Percentiles rank a stretch among this genome's conserved stretches.
Evolutionary conservation across 2,329 filamentous ascomycete species (phyloP).

Genomic region (Nemania bipapillata): DNA sequence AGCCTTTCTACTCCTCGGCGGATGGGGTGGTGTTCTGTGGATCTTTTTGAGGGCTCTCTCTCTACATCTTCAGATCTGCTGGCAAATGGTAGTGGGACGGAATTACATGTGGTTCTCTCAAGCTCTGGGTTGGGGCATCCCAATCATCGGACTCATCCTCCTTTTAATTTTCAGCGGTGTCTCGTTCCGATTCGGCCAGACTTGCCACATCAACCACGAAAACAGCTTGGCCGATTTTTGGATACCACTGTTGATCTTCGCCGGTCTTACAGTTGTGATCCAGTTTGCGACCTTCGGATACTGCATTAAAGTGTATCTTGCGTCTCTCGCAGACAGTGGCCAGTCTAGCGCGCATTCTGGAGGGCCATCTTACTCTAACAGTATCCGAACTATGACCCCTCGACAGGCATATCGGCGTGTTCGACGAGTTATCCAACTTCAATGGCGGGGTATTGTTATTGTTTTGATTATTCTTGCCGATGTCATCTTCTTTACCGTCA

Average conservation of each 20-base stretch:
- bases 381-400: constrained; percentile 79
- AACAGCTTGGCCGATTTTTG: constrained; percentile 87
- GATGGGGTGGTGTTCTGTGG: constrained; percentile 87
- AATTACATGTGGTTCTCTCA: constrained; percentile 91
- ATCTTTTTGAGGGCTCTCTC: constrained; percentile 89
- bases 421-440: constrained; percentile 84
- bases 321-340: constrained; percentile 78
- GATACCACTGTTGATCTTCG: constrained; percentile 80
- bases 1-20: constrained; percentile 84
- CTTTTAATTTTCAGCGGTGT: constrained; percentile 88
- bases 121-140: constrained; percentile 83
- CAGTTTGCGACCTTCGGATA: constrained; percentile 80
- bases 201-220: constrained; percentile 93
- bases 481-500: constrained; percentile 90
- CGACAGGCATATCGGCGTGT: constrained; percentile 89
- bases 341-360: constrained; percentile 76
- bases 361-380: constrained; percentile 79
- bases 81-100: constrained; percentile 88
- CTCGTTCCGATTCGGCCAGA: constrained; percentile 89
- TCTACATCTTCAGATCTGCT: constrained; percentile 96
- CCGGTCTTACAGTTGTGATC: constrained; percentile 71
- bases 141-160: constrained; percentile 76
- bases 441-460: constrained; percentile 93
- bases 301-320: constrained; percentile 93
- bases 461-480: constrained; percentile 90